Conservation (phyloP, 345 rosid species). For the Bruguiera parviflora region DNA sequence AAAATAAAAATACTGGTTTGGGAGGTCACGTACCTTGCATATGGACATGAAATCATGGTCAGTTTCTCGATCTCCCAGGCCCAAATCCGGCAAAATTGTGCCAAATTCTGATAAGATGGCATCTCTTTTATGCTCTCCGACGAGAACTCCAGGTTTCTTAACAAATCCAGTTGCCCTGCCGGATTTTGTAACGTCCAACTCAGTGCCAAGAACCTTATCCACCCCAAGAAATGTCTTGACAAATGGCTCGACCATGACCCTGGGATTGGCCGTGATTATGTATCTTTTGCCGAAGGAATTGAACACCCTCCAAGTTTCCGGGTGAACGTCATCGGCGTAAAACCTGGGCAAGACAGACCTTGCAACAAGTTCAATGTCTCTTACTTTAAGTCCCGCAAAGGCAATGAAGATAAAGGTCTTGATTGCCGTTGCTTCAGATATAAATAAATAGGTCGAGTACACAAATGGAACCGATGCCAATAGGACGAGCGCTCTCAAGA, state of each 20-base stretch:
- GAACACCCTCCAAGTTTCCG: slow-evolving; percentile 75
- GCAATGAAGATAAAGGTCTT: slow-evolving; percentile 62
- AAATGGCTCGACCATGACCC: slow-evolving; percentile 86
- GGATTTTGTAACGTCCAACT: slow-evolving; percentile 58
- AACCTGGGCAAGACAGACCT: slow-evolving; percentile 78
- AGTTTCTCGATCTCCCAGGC: slow-evolving; percentile 68
- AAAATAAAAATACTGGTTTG: neutral
- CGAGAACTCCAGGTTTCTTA: slow-evolving; percentile 62
- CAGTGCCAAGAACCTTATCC: slow-evolving; percentile 82
- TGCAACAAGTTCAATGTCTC: slow-evolving; percentile 72
- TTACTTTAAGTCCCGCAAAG: slow-evolving; percentile 56
- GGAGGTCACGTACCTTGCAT: slow-evolving; percentile 73
- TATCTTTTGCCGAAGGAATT: slow-evolving; percentile 71
- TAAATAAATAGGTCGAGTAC: slow-evolving; percentile 48
- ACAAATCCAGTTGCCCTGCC: slow-evolving; percentile 83
- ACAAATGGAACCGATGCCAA: slow-evolving; percentile 69
- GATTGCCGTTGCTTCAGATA: slow-evolving; percentile 72
- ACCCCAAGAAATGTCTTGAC: slow-evolving; percentile 63
- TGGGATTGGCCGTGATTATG: slow-evolving; percentile 72
- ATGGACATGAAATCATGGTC: slow-evolving; percentile 83
- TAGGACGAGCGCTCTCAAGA: slow-evolving; percentile 56
- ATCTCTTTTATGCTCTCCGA: slow-evolving; percentile 54
- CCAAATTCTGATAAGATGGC: slow-evolving; percentile 65
- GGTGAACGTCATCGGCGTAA: slow-evolving; percentile 85
- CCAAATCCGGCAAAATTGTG: slow-evolving; percentile 62